A percentile compares a stretch with the other conserved stretches of the same genome.
phyloP scores from a whole-genome alignment of 768 basidiomycete genomes.

The Termitomyces heimii region DNA sequence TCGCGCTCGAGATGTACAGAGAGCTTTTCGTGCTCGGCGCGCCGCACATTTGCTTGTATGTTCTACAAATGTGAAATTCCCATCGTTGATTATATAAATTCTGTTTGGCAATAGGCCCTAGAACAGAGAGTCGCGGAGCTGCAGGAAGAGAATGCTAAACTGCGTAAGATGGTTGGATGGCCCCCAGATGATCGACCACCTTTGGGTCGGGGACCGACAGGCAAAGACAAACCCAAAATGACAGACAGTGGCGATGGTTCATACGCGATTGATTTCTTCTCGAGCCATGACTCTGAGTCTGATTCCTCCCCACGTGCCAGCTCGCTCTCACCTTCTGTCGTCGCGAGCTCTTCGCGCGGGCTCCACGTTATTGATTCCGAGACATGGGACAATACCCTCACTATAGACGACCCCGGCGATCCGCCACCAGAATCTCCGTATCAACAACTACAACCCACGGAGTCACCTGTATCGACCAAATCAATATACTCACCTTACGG shows the following conservation, averaged over 20 bases:
- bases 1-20: slow-evolving; percentile 82
- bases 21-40: slow-evolving; percentile 84
- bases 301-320: slow-evolving; percentile 50
- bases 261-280: slow-evolving; percentile 23
- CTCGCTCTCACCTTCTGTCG: slow-evolving; percentile 57
- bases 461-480: slow-evolving; percentile 43
- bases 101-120: slow-evolving; percentile 52
- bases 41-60: slow-evolving; percentile 80
- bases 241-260: slow-evolving; percentile 26
- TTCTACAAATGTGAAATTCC: slow-evolving; percentile 34
- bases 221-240: slow-evolving; percentile 72
- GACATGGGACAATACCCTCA: slow-evolving; percentile 53
- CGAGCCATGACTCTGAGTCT: slow-evolving; percentile 38
- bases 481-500: slow-evolving; percentile 39
- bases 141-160: slow-evolving; percentile 74
- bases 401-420: slow-evolving; percentile 37
- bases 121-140: slow-evolving; percentile 78
- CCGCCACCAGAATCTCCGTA: slow-evolving; percentile 34
- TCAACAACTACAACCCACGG: slow-evolving; percentile 33
- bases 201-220: slow-evolving; percentile 82
- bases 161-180: slow-evolving; percentile 67
- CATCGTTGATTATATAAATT: slow-evolving; percentile 22
- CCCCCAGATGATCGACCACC: slow-evolving; percentile 68
- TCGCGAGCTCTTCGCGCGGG: slow-evolving; percentile 41
- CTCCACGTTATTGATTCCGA: slow-evolving; percentile 43